Evolutionary conservation across 2,329 filamentous ascomycete genomes (phyloP), one percentile per base, ranked within the genome.

Genomic region (Neurospora sp.): DNA sequence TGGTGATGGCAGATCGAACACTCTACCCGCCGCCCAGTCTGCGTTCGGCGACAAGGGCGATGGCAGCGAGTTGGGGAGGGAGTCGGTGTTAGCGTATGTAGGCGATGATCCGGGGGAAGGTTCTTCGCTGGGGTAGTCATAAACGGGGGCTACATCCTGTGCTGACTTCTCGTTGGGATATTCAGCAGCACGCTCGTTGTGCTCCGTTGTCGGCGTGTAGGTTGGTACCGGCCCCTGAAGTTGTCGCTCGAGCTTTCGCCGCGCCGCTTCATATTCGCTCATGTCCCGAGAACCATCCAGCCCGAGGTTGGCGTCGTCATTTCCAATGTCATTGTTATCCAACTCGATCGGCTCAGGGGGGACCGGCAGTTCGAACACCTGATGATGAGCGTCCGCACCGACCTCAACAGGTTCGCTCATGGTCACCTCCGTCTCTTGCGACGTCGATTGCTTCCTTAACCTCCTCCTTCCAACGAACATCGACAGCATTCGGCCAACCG

Each of bases 281-380:
- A 84, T 19, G 5, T n/a, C 6, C 19, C 66, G 10, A 41, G 10
- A 70, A 23, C 78, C 78, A 33, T 82, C 79, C 0, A 79, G 81
- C 0, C 80, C 81, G 6, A 83, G 72, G 46, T 83, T 81, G 0
- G 80, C 81, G 1, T 81, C 81, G 12, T 77, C 74, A 5, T 74
- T 79, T 79, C 77, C 79, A 69, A 82, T 79, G 15, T 76, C 73
- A 17, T 78, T 77, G 23, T 80, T 82, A 62, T 86, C 83, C 57
- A 88, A 78, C 74, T 88, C 86, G 5, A 80, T 82, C 0, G 84
- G 85, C 2, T 79, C 78, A 0, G 79, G 72, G 0, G 82, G 82
- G 5, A 80, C 84, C 1, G 85, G 80, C 74, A 87, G 75, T 73
- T 87, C 85, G 70, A 85, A 86, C 3, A 86, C 81, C 71, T 85